Evolutionary conservation across 2,329 filamentous ascomycete genomes (phyloP), one percentile per base, ranked within the genome.

Genomic region (Albifimbria verrucaria): DNA sequence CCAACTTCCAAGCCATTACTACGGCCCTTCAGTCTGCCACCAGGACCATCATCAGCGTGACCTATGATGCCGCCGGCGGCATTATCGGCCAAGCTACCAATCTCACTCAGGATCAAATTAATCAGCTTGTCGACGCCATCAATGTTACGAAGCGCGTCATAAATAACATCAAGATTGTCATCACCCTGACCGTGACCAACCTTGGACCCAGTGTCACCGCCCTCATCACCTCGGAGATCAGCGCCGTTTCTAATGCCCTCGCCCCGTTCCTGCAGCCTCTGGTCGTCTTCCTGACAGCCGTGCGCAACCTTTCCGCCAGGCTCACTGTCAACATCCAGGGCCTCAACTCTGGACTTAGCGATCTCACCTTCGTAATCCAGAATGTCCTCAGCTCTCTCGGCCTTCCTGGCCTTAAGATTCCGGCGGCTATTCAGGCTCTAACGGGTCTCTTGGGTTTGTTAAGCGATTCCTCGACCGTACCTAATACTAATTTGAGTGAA

Each of bases 51-150:
- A 23, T 18, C 11, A 32, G 22, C 4, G 24, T 48, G 20, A 52
- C 50, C 24, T 48, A 43, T 20, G 44, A 18, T 7, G 44, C 44
- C 18, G 50, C 50, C 17, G 43, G 43, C 28, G 50, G 43, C 22
- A 18, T 54, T n/a, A 25, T 32, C 5, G 25, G 39, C 10, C 42
- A 22, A 4, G 49, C 25, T 23, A 28, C 50, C 32, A 20, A 17
- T 26, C 39, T 54, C 23, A 39, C 23, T 17, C 48, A 54, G 48
- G 26, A 25, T 9, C 25, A 51, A 24, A 41, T 54, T 18, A 26
- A 26, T 21, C 21, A 51, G 24, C 39, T 51, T 21, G 41, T 23
- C n/a, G 49, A 51, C 4, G 42, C 39, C 23, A 28, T 51, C 22
- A 5, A 18, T 3, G 36, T 18, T 12, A 22, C 48, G 15, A 9